phyloP scores from a whole-genome alignment of 2,329 filamentous ascomycete genomes.

The Bimuria novae-zelandiae region DNA sequence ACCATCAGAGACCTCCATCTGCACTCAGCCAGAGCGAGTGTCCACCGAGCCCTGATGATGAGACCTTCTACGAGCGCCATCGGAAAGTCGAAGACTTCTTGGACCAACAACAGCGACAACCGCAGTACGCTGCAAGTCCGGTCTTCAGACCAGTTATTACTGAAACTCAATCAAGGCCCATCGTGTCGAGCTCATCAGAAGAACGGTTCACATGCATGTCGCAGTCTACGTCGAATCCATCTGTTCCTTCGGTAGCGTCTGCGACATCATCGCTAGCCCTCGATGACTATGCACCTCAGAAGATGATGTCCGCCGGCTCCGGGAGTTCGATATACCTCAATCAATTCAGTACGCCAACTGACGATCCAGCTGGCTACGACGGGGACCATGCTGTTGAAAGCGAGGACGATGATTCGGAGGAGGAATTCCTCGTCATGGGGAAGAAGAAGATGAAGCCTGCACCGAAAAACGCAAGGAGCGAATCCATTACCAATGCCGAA shows the following conservation, averaged over 20 bases:
- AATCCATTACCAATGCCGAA: conserved; percentile 45
- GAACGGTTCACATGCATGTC: conserved; percentile 55
- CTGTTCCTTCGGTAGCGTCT: conserved; percentile 57
- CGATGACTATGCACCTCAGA: conserved; percentile 35
- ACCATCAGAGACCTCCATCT: conserved; percentile 32
- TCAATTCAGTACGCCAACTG: conserved; percentile 28
- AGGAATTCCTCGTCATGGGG: conserved; percentile 47
- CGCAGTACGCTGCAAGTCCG: conserved; percentile 49
- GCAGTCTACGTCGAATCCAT: conserved; percentile 56
- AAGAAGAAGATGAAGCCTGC: conserved; percentile 47
- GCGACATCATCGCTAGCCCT: conserved; percentile 51
- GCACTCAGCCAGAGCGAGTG: conserved; percentile 44
- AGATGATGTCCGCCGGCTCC: conserved; percentile 33
- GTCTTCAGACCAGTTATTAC: conserved; percentile 30
- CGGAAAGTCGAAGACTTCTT: conserved; percentile 38
- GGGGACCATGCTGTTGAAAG: conserved; percentile 49
- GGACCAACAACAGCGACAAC: conserved; percentile 30
- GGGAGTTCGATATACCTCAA: conserved; percentile 44
- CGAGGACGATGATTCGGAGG: conserved; percentile 47
- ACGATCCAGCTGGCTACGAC: conserved; percentile 47
- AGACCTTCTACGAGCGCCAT: conserved; percentile 31
- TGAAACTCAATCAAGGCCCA: conserved; percentile 23
- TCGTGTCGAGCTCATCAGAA: conserved; percentile 54
- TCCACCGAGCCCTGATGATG: conserved; percentile 55
- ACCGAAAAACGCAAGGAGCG: conserved; percentile 37